These are phyloP conservation scores for Zarea fungicola DNA, from an alignment of 2,329 filamentous ascomycete species.

Conservation along the genomic window DNA sequence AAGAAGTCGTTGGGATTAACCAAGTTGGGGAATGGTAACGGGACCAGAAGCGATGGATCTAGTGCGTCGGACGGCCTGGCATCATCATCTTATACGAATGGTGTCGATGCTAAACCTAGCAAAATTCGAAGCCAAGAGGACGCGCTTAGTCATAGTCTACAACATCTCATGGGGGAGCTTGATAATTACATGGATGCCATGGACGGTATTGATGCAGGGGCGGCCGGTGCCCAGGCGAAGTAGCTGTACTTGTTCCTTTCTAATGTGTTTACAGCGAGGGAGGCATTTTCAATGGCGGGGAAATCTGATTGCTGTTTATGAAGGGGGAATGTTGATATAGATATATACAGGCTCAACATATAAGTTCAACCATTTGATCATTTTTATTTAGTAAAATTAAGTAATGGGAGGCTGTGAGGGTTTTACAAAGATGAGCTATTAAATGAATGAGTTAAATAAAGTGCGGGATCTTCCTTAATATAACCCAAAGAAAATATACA, in stretches of 20 bases:
- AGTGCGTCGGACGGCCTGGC: conserved; percentile 14
- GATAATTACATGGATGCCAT: conserved; percentile 17
- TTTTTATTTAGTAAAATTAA: no score
- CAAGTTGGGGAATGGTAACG: conserved; percentile 10
- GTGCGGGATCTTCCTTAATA: no score
- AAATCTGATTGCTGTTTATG: no score
- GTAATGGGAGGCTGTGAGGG: no score
- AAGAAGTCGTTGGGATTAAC: conserved; percentile 25
- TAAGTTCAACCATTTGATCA: no score
- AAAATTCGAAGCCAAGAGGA: conserved; percentile 19
- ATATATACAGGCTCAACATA: no score
- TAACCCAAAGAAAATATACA: no score
- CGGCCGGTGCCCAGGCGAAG: not conserved
- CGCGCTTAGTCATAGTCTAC: conserved; percentile 16
- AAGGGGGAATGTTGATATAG: no score
- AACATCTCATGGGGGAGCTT: conserved; percentile 17
- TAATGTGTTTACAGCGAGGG: no score
- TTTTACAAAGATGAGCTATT: no score
- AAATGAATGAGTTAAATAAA: no score
- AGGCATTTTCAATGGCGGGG: no score
- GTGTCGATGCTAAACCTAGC: conserved; percentile 21
- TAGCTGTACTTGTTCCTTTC: not conserved
- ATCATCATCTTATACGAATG: conserved; percentile 26
- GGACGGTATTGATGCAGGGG: conserved; percentile 9
- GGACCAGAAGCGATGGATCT: conserved; percentile 1